These are phyloP conservation scores for Akanthomyces lecanii DNA, from an alignment of 2,329 filamentous ascomycete genomes.

Conservation along the genomic window DNA sequence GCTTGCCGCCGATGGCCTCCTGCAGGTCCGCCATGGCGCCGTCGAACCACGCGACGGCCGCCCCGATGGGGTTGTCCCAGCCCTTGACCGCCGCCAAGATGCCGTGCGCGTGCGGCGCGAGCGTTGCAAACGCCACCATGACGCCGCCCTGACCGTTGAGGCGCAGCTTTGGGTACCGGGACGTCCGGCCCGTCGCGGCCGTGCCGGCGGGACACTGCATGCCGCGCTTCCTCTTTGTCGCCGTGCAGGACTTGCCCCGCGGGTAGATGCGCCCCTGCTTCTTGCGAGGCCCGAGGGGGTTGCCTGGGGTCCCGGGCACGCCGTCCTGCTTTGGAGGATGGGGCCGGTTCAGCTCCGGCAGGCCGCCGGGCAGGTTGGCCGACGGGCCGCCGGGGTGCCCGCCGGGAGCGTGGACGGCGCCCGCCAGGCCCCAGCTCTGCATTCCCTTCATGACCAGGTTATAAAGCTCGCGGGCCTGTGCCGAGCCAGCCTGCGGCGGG, in stretches of 20 bases:
- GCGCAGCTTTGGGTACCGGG: neutral
- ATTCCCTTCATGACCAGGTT: neutral
- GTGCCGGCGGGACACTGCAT: neutral
- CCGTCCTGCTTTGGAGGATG: neutral
- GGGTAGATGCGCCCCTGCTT: neutral
- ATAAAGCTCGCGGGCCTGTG: neutral
- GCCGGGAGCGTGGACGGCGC: neutral
- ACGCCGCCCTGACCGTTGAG: neutral
- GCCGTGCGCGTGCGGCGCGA: neutral
- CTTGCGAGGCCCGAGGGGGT: neutral
- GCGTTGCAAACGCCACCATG: neutral
- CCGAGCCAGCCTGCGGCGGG: neutral
- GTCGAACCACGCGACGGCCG: neutral
- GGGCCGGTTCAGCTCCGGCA: neutral
- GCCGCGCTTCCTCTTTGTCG: neutral
- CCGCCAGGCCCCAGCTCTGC: neutral
- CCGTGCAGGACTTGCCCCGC: neutral
- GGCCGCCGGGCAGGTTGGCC: neutral
- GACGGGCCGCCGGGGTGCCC: neutral
- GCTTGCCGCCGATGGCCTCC: neutral
- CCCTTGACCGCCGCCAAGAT: neutral
- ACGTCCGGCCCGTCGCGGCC: neutral
- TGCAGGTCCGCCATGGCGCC: neutral
- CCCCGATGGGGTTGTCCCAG: neutral
- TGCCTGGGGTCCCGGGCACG: neutral